A percentile compares a stretch with the other conserved stretches of the same genome.
These are phyloP conservation scores for Purpureocillium takamizusanense DNA, from an alignment of 2,329 filamentous ascomycete species.

Conservation along the genomic window DNA sequence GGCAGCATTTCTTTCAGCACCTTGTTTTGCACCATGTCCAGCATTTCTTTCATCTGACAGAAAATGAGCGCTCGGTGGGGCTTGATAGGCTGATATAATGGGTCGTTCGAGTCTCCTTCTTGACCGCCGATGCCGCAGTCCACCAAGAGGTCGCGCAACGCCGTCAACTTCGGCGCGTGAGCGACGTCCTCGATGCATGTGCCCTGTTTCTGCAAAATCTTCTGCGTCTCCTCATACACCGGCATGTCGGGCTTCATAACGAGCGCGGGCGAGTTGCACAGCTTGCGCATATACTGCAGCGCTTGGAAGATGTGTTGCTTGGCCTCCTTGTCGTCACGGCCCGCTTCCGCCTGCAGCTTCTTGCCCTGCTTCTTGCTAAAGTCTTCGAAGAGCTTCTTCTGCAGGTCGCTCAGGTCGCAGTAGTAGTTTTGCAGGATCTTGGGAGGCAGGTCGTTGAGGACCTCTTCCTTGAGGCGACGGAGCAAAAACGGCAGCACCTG, in stretches of 20 bases:
- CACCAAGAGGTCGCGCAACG: conserved; percentile 86
- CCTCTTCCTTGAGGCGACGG: conserved; percentile 93
- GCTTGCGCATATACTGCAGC: conserved; percentile 97
- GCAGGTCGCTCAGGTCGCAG: conserved; percentile 90
- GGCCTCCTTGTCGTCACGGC: conserved; percentile 77
- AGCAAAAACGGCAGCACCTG: conserved; percentile 95
- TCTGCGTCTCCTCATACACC: conserved; percentile 81
- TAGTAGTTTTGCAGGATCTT: conserved; percentile 99
- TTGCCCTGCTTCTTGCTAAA: conserved; percentile 92
- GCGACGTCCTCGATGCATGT: conserved; percentile 75
- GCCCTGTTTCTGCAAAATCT: conserved; percentile 66
- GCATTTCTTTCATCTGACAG: conserved; percentile 99
- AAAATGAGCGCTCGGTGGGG: conserved; percentile 94
- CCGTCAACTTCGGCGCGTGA: conserved; percentile 88
- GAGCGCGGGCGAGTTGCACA: conserved; percentile 94
- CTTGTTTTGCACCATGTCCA: conserved; percentile 95
- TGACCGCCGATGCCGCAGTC: conserved; percentile 93
- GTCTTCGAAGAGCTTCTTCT: conserved; percentile 92
- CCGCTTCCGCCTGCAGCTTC: conserved; percentile 74
- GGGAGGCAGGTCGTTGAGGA: conserved; percentile 87
- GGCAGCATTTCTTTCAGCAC: conserved; percentile 88
- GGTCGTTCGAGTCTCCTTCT: conserved; percentile 48
- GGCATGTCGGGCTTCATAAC: conserved; percentile 93
- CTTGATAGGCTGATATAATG: conserved; percentile 73
- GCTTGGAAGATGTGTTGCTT: conserved; percentile 99